Evolutionary conservation across 2,329 filamentous ascomycete species (phyloP).

Genomic region (Xylaria hypoxylon): DNA sequence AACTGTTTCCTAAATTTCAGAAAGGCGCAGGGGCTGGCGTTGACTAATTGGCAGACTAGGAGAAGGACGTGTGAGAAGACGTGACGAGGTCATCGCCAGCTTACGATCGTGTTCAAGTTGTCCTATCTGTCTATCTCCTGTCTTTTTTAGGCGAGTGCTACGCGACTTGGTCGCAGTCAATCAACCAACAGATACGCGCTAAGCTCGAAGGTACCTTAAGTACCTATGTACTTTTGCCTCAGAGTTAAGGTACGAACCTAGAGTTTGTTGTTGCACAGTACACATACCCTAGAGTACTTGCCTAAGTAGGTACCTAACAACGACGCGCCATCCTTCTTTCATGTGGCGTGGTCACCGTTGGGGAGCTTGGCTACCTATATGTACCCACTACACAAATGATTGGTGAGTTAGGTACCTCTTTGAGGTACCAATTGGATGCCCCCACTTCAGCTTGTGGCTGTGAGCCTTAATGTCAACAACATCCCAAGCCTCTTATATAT

Average conservation of each 20-base stretch:
- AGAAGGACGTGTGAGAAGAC: conserved; percentile 22
- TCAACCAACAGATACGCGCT: conserved; percentile 36
- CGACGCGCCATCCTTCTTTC: too few relatives aligned
- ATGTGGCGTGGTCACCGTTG: too few relatives aligned
- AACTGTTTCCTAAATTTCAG: neutral
- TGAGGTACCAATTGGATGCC: neutral
- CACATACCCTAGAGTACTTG: neutral
- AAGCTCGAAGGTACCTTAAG: neutral
- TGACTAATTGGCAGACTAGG: conserved; percentile 10
- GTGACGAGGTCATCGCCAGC: conserved; percentile 38
- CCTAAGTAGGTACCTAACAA: neutral
- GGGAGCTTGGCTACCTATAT: too few relatives aligned
- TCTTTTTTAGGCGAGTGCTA: conserved; percentile 40
- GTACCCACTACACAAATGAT: too few relatives aligned
- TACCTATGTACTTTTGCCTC: neutral
- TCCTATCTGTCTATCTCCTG: conserved; percentile 22
- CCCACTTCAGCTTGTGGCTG: neutral
- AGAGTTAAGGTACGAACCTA: too few relatives aligned
- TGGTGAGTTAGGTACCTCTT: neutral
- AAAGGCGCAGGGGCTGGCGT: conserved; percentile 13
- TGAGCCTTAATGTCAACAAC: neutral
- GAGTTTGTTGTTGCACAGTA: too few relatives aligned
- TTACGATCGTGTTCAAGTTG: conserved; percentile 29
- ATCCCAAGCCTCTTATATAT: neutral
- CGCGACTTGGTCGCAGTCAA: conserved; percentile 39